Conservation (phyloP, 805 yeast species). For the Hanseniaspora nectarophila region DNA sequence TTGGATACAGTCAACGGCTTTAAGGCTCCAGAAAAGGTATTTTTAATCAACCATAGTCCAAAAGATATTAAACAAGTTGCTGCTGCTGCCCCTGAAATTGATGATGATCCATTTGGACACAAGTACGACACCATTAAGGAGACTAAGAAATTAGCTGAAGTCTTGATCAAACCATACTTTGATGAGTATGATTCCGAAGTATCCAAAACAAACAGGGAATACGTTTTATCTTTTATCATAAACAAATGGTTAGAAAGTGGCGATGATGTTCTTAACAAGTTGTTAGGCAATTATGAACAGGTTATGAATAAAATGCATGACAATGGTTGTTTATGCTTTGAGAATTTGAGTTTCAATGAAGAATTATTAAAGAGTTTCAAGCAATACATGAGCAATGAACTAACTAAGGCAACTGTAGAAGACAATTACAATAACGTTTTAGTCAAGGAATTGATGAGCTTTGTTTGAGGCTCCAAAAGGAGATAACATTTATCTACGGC, state of each 20-base stretch:
- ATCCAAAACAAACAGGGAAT: conserved; percentile 29
- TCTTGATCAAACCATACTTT: conserved; percentile 35
- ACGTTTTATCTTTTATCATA: conserved; percentile 21
- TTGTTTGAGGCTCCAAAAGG: background rate
- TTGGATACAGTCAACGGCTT: conserved; percentile 7
- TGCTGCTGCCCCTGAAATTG: conserved; percentile 31
- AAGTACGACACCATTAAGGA: conserved; percentile 23
- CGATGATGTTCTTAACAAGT: background rate
- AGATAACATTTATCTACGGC: background rate
- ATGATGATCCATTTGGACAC: conserved; percentile 51
- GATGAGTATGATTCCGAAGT: conserved; percentile 33
- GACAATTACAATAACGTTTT: background rate
- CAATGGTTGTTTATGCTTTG: background rate
- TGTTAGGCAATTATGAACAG: background rate
- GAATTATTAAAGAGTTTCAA: background rate
- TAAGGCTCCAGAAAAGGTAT: conserved; percentile 15
- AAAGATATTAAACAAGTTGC: conserved; percentile 36
- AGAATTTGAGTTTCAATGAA: conserved; percentile 1
- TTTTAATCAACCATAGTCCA: conserved; percentile 39
- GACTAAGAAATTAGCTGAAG: conserved; percentile 33
- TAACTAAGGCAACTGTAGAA: background rate
- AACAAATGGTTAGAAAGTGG: background rate
- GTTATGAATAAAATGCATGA: background rate
- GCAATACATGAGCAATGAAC: background rate
- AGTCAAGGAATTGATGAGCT: background rate